Conservation (phyloP, 2,329 filamentous ascomycete species). For the Ilyonectria mors-panacis region DNA sequence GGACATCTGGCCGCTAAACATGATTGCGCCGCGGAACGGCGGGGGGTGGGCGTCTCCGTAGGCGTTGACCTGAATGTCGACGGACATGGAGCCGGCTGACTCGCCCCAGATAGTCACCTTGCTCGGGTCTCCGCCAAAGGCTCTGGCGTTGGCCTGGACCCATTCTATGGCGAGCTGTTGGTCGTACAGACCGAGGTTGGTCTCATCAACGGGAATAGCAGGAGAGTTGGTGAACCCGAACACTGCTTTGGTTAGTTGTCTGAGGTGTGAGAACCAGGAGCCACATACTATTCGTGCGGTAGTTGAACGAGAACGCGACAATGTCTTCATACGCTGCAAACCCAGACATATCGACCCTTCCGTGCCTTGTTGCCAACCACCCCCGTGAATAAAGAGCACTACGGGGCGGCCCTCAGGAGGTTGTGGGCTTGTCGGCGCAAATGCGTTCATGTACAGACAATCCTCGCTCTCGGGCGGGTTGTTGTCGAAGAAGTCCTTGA, state of each 20-base stretch:
- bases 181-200: conserved; percentile 48
- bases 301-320: conserved; percentile 47
- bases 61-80: conserved; percentile 46
- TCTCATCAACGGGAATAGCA: conserved; percentile 55
- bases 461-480: conserved; percentile 46
- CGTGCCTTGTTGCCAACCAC: conserved; percentile 46
- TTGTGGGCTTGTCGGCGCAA: conserved; percentile 35
- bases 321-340: conserved; percentile 49
- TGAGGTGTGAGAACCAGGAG: neutral
- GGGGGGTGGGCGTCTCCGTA: conserved; percentile 31
- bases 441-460: conserved; percentile 49
- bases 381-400: conserved; percentile 47
- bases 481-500: conserved; percentile 39
- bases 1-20: conserved; percentile 50
- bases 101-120: conserved; percentile 50
- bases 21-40: conserved; percentile 47
- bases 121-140: conserved; percentile 46
- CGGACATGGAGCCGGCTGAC: conserved; percentile 52
- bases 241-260: conserved; percentile 29
- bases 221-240: conserved; percentile 62
- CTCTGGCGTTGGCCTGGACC: conserved; percentile 45
- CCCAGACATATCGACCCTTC: conserved; percentile 40
- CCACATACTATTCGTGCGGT: conserved; percentile 44
- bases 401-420: conserved; percentile 36
- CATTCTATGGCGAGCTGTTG: conserved; percentile 48